phyloP scores from a whole-genome alignment of 164 flowering plant genomes.

The Warburgia ugandensis region DNA sequence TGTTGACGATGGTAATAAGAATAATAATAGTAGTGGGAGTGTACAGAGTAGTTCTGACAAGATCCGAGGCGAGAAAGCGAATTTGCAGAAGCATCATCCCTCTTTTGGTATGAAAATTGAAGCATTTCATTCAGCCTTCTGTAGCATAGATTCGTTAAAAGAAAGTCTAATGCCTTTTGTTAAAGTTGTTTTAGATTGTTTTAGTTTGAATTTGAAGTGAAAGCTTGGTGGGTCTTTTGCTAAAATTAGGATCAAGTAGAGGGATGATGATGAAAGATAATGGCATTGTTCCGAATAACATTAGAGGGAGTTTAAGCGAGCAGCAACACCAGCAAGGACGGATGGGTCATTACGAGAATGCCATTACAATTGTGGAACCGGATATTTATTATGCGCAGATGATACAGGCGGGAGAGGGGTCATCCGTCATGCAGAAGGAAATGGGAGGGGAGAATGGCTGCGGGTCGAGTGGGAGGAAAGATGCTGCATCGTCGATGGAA shows the following conservation, averaged over 20 bases:
- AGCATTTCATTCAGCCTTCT: neutral
- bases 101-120: slow-evolving; percentile 30
- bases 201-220: too few species aligned
- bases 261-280: slow-evolving; percentile 38
- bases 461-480: slow-evolving; percentile 66
- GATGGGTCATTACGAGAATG: slow-evolving; percentile 28
- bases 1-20: slow-evolving; percentile 17
- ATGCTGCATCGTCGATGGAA: slow-evolving; percentile 33
- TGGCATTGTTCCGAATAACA: slow-evolving; percentile 16
- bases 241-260: slow-evolving; percentile 27
- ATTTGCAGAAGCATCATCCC: slow-evolving; percentile 26
- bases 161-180: neutral
- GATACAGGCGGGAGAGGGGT: slow-evolving; percentile 41
- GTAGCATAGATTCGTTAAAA: neutral
- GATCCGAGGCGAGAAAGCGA: slow-evolving; percentile 26
- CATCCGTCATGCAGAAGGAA: slow-evolving; percentile 43
- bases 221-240: neutral
- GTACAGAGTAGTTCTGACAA: slow-evolving; percentile 27
- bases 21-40: slow-evolving; percentile 21
- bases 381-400: slow-evolving; percentile 50
- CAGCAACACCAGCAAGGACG: slow-evolving; percentile 30
- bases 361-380: slow-evolving; percentile 41
- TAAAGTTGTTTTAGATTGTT: too few species aligned
- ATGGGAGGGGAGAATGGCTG: slow-evolving; percentile 48
- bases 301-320: slow-evolving; percentile 26